Percentiles rank a stretch among this genome's conserved stretches.
Evolutionary conservation across 148 eudicot species (phyloP).

Genomic region (Nepenthes gracilis): DNA sequence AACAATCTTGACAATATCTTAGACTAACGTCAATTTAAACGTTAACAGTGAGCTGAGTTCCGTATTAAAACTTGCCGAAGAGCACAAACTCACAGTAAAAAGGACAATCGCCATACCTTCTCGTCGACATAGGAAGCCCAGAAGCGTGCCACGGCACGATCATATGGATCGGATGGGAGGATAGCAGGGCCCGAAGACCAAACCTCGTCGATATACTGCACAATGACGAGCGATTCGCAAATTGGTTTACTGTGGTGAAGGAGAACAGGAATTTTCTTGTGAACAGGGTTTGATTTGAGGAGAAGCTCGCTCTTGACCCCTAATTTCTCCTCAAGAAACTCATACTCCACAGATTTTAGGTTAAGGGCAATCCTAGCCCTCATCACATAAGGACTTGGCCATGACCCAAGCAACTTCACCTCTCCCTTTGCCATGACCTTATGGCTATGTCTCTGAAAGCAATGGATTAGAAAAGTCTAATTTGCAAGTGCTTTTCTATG

Average conservation of each 20-base stretch:
- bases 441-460: too few species aligned
- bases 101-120: slow-evolving; percentile 19
- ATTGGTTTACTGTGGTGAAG: slow-evolving; percentile 42
- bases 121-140: slow-evolving; percentile 61
- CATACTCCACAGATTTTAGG: slow-evolving; percentile 32
- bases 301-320: slow-evolving; percentile 44
- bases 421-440: neutral
- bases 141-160: slow-evolving; percentile 54
- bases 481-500: too few species aligned
- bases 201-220: slow-evolving; percentile 52
- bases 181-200: slow-evolving; percentile 36
- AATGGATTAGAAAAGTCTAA: too few species aligned
- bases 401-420: slow-evolving; percentile 38
- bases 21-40: too few species aligned
- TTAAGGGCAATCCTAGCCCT: slow-evolving; percentile 41
- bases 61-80: too few species aligned
- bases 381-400: slow-evolving; percentile 41
- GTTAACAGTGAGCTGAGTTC: too few species aligned
- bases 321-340: slow-evolving; percentile 27
- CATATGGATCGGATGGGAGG: slow-evolving; percentile 68
- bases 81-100: neutral
- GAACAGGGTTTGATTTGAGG: slow-evolving; percentile 60
- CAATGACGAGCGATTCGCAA: slow-evolving; percentile 58
- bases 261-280: slow-evolving; percentile 65
- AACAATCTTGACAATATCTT: too few species aligned